Evolutionary conservation across 495 filamentous ascomycete genomes (phyloP), one percentile per base, ranked within the genome.

Genomic region (Aspergillus baeticus): DNA sequence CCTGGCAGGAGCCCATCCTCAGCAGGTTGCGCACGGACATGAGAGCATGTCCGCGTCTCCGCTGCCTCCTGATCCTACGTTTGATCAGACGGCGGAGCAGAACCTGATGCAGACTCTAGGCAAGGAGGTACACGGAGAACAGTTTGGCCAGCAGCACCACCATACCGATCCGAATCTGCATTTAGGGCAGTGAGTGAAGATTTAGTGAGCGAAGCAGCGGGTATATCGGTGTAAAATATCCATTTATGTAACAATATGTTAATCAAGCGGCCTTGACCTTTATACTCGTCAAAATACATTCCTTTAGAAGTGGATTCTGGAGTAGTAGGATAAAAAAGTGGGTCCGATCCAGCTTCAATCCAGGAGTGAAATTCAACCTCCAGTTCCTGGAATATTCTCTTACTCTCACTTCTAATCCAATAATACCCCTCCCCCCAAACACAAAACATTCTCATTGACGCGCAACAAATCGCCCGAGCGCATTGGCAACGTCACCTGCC

Each of bases 71-170:
- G 74, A 76, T 59, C 59, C 68, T n/a, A 67, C 71, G 11, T 72
- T 74, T 54, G 74, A 77, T 45, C 76, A 77, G 54, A 75, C 74
- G 0, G 76, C 73, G 0, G 76, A 78, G 51, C 76, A 78, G 61
- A 78, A 77, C 37, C 59, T 78, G 52, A 78, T 78, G 69, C 76
- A 78, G 60, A 78, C 74, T 8, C 69, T 78, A 4, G 70, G 71
- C 17, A 74, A 78, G 51, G 76, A 78, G 47, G 74, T 78, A n/a
- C 74, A 77, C 45, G 76, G 73, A 10, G 73, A 72, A 33, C 64
- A 67, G 20, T 78, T 70, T 35, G 66, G 61, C 31, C 70, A 64
- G 31, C 61, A 71, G 34, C 65, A 65, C n/a, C 69, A 68, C 42
- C 73, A 71, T 36, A 64, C 70, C 4, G 55, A 64, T 44, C 50